These are phyloP conservation scores for Magnolia kwangsiensis DNA, from an alignment of 164 flowering plant species.

Conservation along the genomic window DNA sequence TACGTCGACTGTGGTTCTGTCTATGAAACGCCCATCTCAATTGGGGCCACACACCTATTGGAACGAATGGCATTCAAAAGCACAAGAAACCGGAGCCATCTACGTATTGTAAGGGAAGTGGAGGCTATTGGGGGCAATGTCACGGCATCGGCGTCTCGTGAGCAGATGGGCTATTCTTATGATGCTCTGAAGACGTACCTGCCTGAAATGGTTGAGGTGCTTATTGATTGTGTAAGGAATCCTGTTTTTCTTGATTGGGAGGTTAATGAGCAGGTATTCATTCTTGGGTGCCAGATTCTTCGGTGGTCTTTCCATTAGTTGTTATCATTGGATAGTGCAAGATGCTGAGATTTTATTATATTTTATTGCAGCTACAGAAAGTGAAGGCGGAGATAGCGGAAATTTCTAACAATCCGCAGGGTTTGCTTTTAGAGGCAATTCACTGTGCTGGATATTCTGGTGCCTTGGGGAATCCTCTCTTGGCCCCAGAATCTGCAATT, in stretches of 20 bases:
- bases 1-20: slow-evolving; percentile 82
- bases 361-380: slow-evolving; percentile 55
- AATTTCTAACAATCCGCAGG: slow-evolving; percentile 68
- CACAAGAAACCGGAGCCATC: slow-evolving; percentile 74
- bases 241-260: slow-evolving; percentile 94
- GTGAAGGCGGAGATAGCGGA: slow-evolving; percentile 67
- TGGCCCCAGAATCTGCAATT: slow-evolving; percentile 73
- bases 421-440: slow-evolving; percentile 81
- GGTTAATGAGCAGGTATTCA: slow-evolving; percentile 73
- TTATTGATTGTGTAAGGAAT: slow-evolving; percentile 79
- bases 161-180: slow-evolving; percentile 80
- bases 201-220: slow-evolving; percentile 89
- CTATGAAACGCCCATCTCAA: slow-evolving; percentile 57
- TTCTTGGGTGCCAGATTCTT: background rate
- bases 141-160: slow-evolving; percentile 73
- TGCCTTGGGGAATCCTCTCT: slow-evolving; percentile 67
- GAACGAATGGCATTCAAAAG: slow-evolving; percentile 92
- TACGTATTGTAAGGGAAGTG: slow-evolving; percentile 80
- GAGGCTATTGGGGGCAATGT: slow-evolving; percentile 90
- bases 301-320: background rate
- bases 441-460: slow-evolving; percentile 88
- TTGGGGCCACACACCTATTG: slow-evolving; percentile 71
- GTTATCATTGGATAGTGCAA: background rate
- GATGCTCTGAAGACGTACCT: slow-evolving; percentile 82
- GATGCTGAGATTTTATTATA: slow-evolving; percentile 1